Base-by-base conservation (phyloP, 2,329 filamentous ascomycete species). In the Juglanconis sp. region DNA sequence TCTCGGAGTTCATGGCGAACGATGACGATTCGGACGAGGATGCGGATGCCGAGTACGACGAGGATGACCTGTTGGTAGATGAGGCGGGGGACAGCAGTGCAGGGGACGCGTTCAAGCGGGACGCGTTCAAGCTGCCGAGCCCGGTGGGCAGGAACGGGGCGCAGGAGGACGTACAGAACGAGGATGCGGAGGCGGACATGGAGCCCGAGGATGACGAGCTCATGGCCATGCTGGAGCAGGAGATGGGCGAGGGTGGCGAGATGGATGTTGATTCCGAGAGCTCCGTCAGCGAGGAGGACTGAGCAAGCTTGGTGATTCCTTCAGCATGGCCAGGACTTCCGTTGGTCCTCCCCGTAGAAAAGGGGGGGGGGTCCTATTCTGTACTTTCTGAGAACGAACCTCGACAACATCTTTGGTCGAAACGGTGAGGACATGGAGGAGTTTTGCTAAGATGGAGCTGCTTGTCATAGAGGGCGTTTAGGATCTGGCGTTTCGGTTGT, bases 241-340 rank as follows among this genome's bases (percentile, higher is more conserved):
- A 79, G 44, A 74, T 83, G 5, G 51, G 52, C 46, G 55, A 38
- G 40, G 74, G 66, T 56, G 65, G 65, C 36, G 72, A 76, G 62
- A 76, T 79, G 34, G 77, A 79, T 32, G 81, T 77, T 40, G 83
- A 85, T 17, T 74, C 78, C 56, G 85, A 88, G 70, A 88, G 85
- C 65, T 84, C 87, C 66, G 85, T 88, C 57, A 88, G 86, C 65
- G 86, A 88, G 69, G 86, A 88, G 70, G 86, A 88, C 69, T 88
- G 73, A 64, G 30, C 30, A 5, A 32, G 4, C 11, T n/a, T 38
- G 24, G 52, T 24, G 36, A 17, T 13, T 53, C 35, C 17, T 17
- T 17, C 17, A 17, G 17, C 17, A 2, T 17, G 17, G 17, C 17
- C 17, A 17, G 17, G 17, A 17, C 17, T 17, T 17, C 17, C 17